Base-by-base conservation (phyloP, 75 land plant genomes). In the Cunninghamia lanceolata region DNA sequence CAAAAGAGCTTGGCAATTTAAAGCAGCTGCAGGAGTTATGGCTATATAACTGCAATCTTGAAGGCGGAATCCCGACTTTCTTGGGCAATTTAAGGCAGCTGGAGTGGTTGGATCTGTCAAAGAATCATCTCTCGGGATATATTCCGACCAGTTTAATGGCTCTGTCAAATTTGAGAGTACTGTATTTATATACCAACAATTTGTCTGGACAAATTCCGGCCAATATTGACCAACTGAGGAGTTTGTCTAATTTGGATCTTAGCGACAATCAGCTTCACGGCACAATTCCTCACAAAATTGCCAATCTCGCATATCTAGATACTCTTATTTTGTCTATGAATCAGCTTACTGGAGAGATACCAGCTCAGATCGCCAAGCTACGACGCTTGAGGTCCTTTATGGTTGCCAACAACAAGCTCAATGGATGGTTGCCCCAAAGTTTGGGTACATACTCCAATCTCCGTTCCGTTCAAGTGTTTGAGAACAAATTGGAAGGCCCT, bases 171-270 rank as follows among this genome's bases (percentile, higher is more conserved):
- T 34, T 86, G 17, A 21, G 16, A 77, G 4, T 0, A 34, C 87
- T 88, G 16, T 71, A 86, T 82, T 86, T 91, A 0, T 42, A 45
- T 53, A 19, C 50, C 0, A 91, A 91, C 71, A 63, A 46, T 43
- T 85, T 91, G 8, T 46, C 88, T 19, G 90, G 92, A 36, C 35
- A 71, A 11, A 83, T 91, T 28, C 84, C 90, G 30, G 30, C 85
- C 0, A 52, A 63, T 83, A 86, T 86, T 40, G 88, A 87, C n/a
- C 16, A 2, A 7, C 46, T 84, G 74, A 35, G 25, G 42, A 43
- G 39, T 30, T 19, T 85, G 19, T 4, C 16, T 8, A 6, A 0
- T 45, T 35, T 86, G 9, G 15, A 79, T 30, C 46, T 89, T 30
- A 53, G 85, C 25, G 16, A 5, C 0, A 89, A 89, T 63, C 34